Percentiles rank a stretch among this genome's conserved stretches.
Evolutionary conservation across 805 yeast species (phyloP).

Genomic region (Lipomyces mesembrius): DNA sequence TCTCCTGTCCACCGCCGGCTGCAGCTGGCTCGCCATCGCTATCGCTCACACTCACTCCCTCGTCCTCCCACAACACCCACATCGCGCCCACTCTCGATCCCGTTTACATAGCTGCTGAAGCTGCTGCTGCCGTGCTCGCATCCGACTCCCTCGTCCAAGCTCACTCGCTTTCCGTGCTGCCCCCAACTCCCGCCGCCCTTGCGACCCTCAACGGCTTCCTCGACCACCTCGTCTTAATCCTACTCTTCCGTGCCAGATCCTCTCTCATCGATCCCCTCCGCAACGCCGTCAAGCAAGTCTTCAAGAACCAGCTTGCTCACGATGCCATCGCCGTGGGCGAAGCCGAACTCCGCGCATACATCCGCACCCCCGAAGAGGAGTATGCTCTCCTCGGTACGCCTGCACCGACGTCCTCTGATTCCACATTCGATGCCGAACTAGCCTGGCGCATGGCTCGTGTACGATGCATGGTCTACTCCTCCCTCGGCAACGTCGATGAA

Average conservation of each 20-base stretch:
- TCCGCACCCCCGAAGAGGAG: conserved; percentile 18
- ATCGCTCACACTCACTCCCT: not conserved
- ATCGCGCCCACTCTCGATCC: conserved; percentile 9
- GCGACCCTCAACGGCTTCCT: conserved; percentile 17
- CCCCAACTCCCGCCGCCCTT: conserved; percentile 10
- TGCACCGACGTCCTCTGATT: not conserved
- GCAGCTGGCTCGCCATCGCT: conserved; percentile 4
- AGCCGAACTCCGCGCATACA: conserved; percentile 22
- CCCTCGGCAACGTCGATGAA: conserved; percentile 30
- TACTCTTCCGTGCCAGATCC: conserved; percentile 19
- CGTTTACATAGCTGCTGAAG: conserved; percentile 6
- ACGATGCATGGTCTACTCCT: conserved; percentile 29
- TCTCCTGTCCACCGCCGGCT: not conserved
- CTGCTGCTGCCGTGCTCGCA: conserved; percentile 19
- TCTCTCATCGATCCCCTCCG: conserved; percentile 10
- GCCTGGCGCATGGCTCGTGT: conserved; percentile 27
- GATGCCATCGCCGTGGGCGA: conserved; percentile 25
- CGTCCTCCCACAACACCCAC: not conserved
- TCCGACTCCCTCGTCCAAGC: conserved; percentile 16
- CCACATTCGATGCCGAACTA: conserved; percentile 12
- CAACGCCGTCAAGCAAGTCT: conserved; percentile 10
- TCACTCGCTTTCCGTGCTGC: conserved; percentile 14
- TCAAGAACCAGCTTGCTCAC: conserved; percentile 21
- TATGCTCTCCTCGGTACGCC: conserved; percentile 1
- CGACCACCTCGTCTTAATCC: conserved; percentile 13